Percentiles rank a stretch among this genome's conserved stretches.
Conservation (phyloP, 805 yeast genomes). For the Ogataea nonfermentans region DNA sequence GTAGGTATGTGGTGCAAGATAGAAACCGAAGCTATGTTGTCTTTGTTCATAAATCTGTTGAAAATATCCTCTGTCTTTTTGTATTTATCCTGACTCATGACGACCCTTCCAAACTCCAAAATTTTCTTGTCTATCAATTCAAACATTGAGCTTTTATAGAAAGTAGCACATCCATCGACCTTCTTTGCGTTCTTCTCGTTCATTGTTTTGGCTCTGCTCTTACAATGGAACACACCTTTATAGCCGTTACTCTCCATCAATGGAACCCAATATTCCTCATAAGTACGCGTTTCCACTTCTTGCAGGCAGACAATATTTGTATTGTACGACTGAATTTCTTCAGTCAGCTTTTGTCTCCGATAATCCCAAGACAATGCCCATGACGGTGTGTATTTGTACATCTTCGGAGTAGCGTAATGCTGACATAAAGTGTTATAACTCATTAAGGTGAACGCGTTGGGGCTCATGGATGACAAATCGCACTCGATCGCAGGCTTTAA, state of each 20-base stretch:
- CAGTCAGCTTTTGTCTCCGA: constrained; percentile 71
- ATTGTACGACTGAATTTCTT: constrained; percentile 62
- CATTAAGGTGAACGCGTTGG: constrained; percentile 66
- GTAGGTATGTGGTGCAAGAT: constrained; percentile 71
- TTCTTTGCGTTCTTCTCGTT: constrained; percentile 72
- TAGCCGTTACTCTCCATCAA: constrained; percentile 71
- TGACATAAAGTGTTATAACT: constrained; percentile 93
- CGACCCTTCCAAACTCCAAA: constrained; percentile 79
- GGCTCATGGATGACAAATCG: constrained; percentile 30
- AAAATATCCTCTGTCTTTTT: constrained; percentile 92
- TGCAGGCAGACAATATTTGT: constrained; percentile 88
- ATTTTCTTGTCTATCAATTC: constrained; percentile 65
- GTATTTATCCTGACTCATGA: constrained; percentile 79
- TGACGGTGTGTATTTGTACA: constrained; percentile 93
- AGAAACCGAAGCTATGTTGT: constrained; percentile 80
- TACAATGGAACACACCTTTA: constrained; percentile 76
- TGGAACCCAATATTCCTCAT: constrained; percentile 84
- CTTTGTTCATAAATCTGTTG: constrained; percentile 94
- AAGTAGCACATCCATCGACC: constrained; percentile 98
- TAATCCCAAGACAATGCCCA: constrained; percentile 97
- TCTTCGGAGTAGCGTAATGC: constrained; percentile 86
- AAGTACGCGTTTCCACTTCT: constrained; percentile 88
- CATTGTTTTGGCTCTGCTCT: constrained; percentile 93
- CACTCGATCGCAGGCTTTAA: constrained; percentile 23
- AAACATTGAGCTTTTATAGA: constrained; percentile 70